Evolutionary conservation across 306 rosid genomes (phyloP), one percentile per base, ranked within the genome.

Genomic region (Heteromeles arbutifolia): DNA sequence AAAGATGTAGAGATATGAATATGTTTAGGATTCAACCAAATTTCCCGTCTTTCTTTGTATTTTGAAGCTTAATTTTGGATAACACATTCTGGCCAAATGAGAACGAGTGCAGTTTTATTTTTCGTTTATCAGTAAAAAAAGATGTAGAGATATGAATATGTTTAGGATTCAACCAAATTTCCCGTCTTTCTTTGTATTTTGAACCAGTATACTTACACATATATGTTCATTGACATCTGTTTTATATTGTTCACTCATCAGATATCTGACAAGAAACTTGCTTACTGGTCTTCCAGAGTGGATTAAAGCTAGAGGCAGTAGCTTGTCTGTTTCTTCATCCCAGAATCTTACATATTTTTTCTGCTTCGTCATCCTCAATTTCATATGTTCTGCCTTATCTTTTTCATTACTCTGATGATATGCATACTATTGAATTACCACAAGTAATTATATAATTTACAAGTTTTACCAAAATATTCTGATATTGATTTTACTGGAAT

Each of bases 231-330:
- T 61, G 18, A 41, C 19, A 18, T 43, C 63, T 37, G 25, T 24
- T 54, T 26, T 45, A 2, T 37, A 5, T 67, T 66, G 67, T 31
- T 44, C 25, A 2, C 13, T 39, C 15, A 67, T 76, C 67, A 76
- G 80, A 76, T 76, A 76, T 56, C 57, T 67, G 67, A 76, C 74
- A 18, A 56, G 74, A 18, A 76, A 76, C 74, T 67, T 34, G 74
- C 79, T 76, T 21, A 76, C 79, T 53, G 79, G 79, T 41, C 74
- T 76, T 66, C 79, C 80, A 18, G 74, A 56, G 11, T 76, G 80
- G 80, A 76, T 76, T 3, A 67, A 28, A 67, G 19, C 31, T 2
- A 76, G 80, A 76, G 74, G 21, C 28, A 54, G 31, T 57, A 61
- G 45, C 80, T 76, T 26, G 67, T 67, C 67, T 24, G 74, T 56